These are phyloP conservation scores for Nidularia pulvinata DNA, from an alignment of 768 basidiomycete species.

Conservation along the genomic window DNA sequence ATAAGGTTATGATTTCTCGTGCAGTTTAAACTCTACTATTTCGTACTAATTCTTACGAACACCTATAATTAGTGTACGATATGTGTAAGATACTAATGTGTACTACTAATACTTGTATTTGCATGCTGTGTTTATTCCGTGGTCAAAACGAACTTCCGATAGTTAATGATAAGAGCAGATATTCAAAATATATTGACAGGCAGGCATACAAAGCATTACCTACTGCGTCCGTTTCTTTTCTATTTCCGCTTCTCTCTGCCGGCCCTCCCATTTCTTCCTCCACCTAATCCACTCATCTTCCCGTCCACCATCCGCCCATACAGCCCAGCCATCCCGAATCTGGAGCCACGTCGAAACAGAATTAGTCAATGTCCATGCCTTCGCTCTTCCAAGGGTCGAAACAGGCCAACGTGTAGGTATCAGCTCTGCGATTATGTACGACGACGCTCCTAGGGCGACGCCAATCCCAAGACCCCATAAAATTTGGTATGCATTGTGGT, in stretches of 20 bases:
- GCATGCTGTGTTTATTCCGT: too few relatives aligned
- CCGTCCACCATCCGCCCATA: conserved; percentile 80
- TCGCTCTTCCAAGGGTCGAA: conserved; percentile 50
- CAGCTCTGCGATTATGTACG: conserved; percentile 59
- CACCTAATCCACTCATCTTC: conserved; percentile 72
- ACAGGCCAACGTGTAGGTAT: conserved; percentile 53
- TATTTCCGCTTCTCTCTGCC: conserved; percentile 12
- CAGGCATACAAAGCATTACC: too few relatives aligned
- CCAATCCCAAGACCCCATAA: conserved; percentile 77
- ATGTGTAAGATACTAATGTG: too few relatives aligned
- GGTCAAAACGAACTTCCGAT: too few relatives aligned
- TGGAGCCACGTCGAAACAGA: conserved; percentile 64
- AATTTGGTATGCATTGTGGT: conserved; percentile 75
- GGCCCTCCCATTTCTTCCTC: conserved; percentile 56
- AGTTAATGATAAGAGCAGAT: too few relatives aligned
- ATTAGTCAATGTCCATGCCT: conserved; percentile 50
- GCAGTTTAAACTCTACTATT: too few relatives aligned
- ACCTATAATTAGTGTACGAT: too few relatives aligned
- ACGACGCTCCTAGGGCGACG: conserved; percentile 42
- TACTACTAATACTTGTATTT: too few relatives aligned
- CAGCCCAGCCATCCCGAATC: conserved; percentile 79
- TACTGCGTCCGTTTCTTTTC: conserved; percentile 7
- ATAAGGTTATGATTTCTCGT: too few relatives aligned
- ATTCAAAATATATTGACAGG: too few relatives aligned
- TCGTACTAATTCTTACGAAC: too few relatives aligned